Evolutionary conservation across 208 protist genomes (phyloP).

Genomic region (Crithidia bombi): DNA sequence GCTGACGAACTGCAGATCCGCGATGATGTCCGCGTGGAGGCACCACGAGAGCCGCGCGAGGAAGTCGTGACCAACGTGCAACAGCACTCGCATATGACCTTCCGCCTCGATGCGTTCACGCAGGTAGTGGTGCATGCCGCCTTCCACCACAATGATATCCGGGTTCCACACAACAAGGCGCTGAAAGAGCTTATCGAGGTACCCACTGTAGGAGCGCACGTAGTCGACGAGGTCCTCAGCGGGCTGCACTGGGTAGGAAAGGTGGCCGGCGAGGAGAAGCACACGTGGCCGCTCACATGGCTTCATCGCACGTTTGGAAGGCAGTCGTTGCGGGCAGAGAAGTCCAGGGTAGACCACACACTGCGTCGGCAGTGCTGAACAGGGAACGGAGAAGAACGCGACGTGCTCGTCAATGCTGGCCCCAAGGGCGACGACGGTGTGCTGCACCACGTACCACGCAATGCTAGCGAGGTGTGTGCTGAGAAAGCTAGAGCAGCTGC

Average conservation of each 20-base stretch:
- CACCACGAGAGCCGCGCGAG: slow-evolving; percentile 52
- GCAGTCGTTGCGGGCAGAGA: slow-evolving; percentile 20
- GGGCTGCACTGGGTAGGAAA: slow-evolving; percentile 45
- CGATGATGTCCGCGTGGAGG: slow-evolving; percentile 54
- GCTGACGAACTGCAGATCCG: slow-evolving; percentile 69
- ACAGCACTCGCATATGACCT: slow-evolving; percentile 54
- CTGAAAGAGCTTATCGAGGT: slow-evolving; percentile 73
- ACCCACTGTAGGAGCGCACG: slow-evolving; percentile 59
- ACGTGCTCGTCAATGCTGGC: slow-evolving; percentile 22
- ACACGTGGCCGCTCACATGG: slow-evolving; percentile 48
- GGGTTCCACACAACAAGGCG: slow-evolving; percentile 68
- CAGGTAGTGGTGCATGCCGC: slow-evolving; percentile 83
- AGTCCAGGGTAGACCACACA: slow-evolving; percentile 33
- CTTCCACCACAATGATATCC: slow-evolving; percentile 74
- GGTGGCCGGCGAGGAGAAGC: slow-evolving; percentile 66
- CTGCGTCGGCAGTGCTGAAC: slow-evolving; percentile 12
- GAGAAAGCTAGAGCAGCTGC: neutral
- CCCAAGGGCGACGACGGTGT: slow-evolving; percentile 26
- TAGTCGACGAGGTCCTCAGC: slow-evolving; percentile 56
- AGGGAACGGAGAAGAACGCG: slow-evolving; percentile 16
- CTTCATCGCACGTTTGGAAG: slow-evolving; percentile 36
- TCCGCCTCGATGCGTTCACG: slow-evolving; percentile 50
- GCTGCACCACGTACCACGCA: slow-evolving; percentile 30
- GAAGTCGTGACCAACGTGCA: slow-evolving; percentile 51
- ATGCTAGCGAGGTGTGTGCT: slow-evolving; percentile 25